Evolutionary conservation across 805 yeast genomes (phyloP).

Genomic region (Ogataea wickerhamii): DNA sequence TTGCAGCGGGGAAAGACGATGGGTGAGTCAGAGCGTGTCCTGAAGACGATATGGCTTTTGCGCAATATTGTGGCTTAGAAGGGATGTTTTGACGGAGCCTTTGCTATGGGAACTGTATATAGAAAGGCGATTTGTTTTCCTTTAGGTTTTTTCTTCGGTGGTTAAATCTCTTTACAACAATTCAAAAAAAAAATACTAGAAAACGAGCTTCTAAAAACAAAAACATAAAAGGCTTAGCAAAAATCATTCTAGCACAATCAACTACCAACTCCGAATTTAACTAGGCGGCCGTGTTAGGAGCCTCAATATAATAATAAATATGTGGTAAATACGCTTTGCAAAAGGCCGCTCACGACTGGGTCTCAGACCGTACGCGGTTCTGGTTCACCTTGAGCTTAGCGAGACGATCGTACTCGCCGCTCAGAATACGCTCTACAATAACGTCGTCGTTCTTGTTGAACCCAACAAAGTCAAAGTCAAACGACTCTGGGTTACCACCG

Average conservation of each 20-base stretch:
- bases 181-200: no score
- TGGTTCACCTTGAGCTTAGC: constrained; percentile 52
- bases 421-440: constrained; percentile 74
- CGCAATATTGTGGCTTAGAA: no score
- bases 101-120: no score
- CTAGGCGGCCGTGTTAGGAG: no score
- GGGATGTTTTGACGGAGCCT: no score
- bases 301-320: constrained; percentile 10
- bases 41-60: no score
- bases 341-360: no score
- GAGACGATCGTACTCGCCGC: constrained; percentile 79
- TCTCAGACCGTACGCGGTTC: constrained; percentile 8
- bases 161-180: not conserved
- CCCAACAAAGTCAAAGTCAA: constrained; percentile 50
- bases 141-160: not conserved
- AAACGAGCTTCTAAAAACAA: not conserved
- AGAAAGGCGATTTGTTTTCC: no score
- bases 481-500: constrained; percentile 38
- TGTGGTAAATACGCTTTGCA: constrained; percentile 5
- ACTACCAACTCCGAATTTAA: no score
- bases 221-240: not conserved
- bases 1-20: no score
- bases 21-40: no score
- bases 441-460: constrained; percentile 67
- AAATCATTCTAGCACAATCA: not conserved